Evolutionary conservation across 2,329 filamentous ascomycete genomes (phyloP).

Genomic region (Penicillium sp.): DNA sequence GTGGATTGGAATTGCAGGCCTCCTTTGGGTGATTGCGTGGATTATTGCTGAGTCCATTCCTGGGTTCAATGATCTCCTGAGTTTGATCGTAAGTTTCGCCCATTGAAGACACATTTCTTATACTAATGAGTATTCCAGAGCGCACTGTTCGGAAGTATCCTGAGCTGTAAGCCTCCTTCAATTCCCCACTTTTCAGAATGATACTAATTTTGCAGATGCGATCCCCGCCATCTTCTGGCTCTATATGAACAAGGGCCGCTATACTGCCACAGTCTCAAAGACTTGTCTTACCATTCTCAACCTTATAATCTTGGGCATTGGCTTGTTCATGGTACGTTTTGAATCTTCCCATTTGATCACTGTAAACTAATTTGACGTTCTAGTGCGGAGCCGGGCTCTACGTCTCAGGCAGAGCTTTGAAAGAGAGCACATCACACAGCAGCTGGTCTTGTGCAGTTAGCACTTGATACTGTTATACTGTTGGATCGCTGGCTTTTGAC

Average conservation of each 20-base stretch:
- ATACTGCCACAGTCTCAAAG: slow-evolving; percentile 45
- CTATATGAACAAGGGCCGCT: slow-evolving; percentile 48
- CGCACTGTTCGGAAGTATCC: slow-evolving; percentile 65
- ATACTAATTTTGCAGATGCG: slow-evolving; percentile 8
- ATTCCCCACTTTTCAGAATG: no score
- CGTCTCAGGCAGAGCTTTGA: slow-evolving; percentile 41
- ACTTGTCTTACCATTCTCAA: slow-evolving; percentile 48
- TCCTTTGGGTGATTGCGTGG: slow-evolving; percentile 62
- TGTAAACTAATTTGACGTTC: background rate
- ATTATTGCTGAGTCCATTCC: slow-evolving; percentile 69
- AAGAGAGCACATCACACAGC: slow-evolving; percentile 29
- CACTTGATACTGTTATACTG: background rate
- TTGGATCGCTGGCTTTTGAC: no score
- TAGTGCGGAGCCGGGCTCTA: slow-evolving; percentile 45
- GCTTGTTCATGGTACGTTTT: slow-evolving; percentile 27
- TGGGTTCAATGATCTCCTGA: slow-evolving; percentile 66
- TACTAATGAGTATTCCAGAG: slow-evolving; percentile 28
- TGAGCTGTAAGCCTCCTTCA: slow-evolving; percentile 51
- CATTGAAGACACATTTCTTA: background rate
- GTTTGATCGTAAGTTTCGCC: slow-evolving; percentile 49
- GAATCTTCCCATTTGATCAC: no score
- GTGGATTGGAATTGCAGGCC: slow-evolving; percentile 60
- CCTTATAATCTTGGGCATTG: slow-evolving; percentile 39
- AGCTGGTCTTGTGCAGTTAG: slow-evolving; percentile 39
- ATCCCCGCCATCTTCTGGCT: slow-evolving; percentile 48